phyloP scores from a whole-genome alignment of 2,329 filamentous ascomycete species.

The Cladosporium sp. region DNA sequence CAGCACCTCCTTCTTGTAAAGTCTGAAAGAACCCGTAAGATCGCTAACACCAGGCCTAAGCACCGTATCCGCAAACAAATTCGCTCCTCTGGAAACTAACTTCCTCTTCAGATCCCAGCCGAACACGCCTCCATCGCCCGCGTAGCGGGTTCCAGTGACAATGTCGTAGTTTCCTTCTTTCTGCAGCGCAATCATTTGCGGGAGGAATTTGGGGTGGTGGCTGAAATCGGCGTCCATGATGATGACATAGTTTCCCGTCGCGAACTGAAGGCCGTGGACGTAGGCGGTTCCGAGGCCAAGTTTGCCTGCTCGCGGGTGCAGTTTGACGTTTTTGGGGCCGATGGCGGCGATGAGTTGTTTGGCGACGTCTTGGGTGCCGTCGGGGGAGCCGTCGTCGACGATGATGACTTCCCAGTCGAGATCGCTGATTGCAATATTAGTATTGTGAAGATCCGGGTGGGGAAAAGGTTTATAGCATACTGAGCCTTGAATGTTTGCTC shows the following conservation, averaged over 20 bases:
- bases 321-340: slow-evolving; percentile 66
- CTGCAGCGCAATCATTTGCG: slow-evolving; percentile 84
- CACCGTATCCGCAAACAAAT: slow-evolving; percentile 92
- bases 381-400: slow-evolving; percentile 95
- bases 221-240: slow-evolving; percentile 99
- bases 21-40: slow-evolving; percentile 85
- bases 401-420: slow-evolving; percentile 97
- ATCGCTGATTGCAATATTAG: slow-evolving; percentile 54
- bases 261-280: slow-evolving; percentile 87
- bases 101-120: slow-evolving; percentile 88
- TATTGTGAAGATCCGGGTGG: too few relatives aligned
- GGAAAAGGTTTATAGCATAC: slow-evolving; percentile 54
- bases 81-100: slow-evolving; percentile 79
- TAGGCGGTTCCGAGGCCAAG: slow-evolving; percentile 96
- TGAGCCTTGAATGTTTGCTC: slow-evolving; percentile 86
- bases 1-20: slow-evolving; percentile 89
- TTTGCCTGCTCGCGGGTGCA: slow-evolving; percentile 88
- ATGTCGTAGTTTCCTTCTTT: slow-evolving; percentile 81
- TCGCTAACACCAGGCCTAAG: slow-evolving; percentile 91
- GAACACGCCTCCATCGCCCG: slow-evolving; percentile 77
- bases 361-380: slow-evolving; percentile 88
- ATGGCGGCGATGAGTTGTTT: slow-evolving; percentile 86
- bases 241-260: slow-evolving; percentile 89
- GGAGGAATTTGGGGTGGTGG: slow-evolving; percentile 99
- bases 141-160: slow-evolving; percentile 93